Evolutionary conservation across 257 asterid genomes (phyloP), one percentile per base, ranked within the genome.

Genomic region (Linderniella brevidens): DNA sequence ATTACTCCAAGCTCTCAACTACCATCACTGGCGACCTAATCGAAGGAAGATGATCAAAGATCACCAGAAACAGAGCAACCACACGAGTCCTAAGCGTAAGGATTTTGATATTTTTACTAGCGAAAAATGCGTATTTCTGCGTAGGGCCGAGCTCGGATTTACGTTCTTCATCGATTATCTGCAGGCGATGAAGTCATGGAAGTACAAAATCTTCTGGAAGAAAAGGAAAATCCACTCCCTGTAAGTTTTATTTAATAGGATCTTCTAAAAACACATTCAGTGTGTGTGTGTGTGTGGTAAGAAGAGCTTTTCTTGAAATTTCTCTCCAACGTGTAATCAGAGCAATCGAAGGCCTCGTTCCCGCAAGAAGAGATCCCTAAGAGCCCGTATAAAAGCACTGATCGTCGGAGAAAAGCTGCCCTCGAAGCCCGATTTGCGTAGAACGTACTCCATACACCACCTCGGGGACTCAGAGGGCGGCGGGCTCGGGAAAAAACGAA

Each of bases 401-500:
- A 51, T 74, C 12, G 62, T 70, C 4, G 69, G 70, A 51, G 79
- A 73, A 35, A 42, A 48, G 12, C 60, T 64, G 3, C 58, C n/a
- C n/a, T n/a, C n/a, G n/a, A n/a, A n/a, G n/a, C n/a, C 59, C 60
- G 71, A 46, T 45, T 51, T 77, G 66, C 69, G 71, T 48, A 56
- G 81, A 13, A 82, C 74, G 49, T 62, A 71, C 41, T 82, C 93
- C 42, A 57, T 78, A 36, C 92, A 78, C 70, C 93, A 81, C 66
- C 58, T 70, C 9, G 73, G 75, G 46, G 61, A 72, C 14, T 52
- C 58, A 13, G 71, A 74, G 16, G 66, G 42, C 36, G 57, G 54
- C 36, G 57, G 54, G 15, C 73, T 75, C 45, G 60, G 64, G 74
- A 71, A 68, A 17, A 56, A 61, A 47, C 73, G 70, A 0, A 56